Evolutionary conservation across 2,329 filamentous ascomycete species (phyloP), one percentile per base, ranked within the genome.

Genomic region (Aspergillus sp.): DNA sequence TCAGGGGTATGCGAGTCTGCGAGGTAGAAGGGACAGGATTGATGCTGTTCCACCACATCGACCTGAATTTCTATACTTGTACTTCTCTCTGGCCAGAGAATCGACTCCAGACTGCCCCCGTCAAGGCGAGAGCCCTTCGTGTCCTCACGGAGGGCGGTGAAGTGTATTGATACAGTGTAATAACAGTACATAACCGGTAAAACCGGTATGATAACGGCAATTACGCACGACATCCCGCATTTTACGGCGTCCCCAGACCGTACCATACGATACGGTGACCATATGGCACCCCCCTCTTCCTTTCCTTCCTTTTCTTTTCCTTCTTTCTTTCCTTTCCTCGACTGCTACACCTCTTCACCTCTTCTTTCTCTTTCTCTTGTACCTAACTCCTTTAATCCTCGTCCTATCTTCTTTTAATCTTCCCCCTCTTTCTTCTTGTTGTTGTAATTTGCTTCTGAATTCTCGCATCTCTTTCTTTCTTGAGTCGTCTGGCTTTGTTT

Each of bases 291-390:
- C 36, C 36, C 36, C 36, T 16, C 64, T 62, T 58, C 63, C 57
- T 64, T 64, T 58, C 65, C 60, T 65, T 61, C 60, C 59, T 63
- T 60, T 63, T 59, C 61, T 61, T 65, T 63, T 64, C 56, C 61
- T 58, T 62, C 57, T 63, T 57, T 55, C 53, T 50, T 56, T 57
- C 60, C 46, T 36, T 49, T 54, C 32, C 39, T 46, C 18, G 22
- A 39, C 39, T 52, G 49, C 54, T 47, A 32, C 26, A 49, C 54
- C 45, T 58, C 58, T 65, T 6, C 42, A 20, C 20, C 46, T 22
- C 31, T 29, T 31, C 52, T 26, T 45, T 47, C 62, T 54, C 39
- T 22, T 56, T 62, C 57, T 61, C 56, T 62, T 67, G 36, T 61
- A 61, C 42, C 52, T 69, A 62, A 53, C 58, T 47, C 49, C 62